Base-by-base conservation (phyloP, 1,284 basidiomycete genomes). In the Cystobasidiaceae sp. region DNA sequence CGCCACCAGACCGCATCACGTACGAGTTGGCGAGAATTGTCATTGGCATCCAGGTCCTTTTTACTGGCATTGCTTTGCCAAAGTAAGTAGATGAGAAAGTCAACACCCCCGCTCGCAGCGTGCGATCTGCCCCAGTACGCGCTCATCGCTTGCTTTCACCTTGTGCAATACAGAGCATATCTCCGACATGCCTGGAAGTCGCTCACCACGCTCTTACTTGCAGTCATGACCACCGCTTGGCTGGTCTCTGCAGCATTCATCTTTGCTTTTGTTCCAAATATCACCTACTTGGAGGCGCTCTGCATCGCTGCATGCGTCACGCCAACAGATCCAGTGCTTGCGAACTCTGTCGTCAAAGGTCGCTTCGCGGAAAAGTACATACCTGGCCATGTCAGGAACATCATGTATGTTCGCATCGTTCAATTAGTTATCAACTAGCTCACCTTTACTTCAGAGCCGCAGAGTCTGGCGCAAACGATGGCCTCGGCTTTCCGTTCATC, bases 391-490 rank as follows among this genome's bases (percentile, higher is more conserved):
- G 75, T 79, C 6, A 69, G 78, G 2, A 74, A 79, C 68, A 73
- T 79, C 52, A 68, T 73, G 57, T 61, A 28, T 4, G 57, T 50
- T 30, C 17, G 32, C 19, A 28, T 49, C 11, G 5, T 45, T 13
- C 30, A 19, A 8, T 28, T 8, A 51, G 9, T n/a, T 15, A 43
- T 41, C 15, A 39, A n/a, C 37, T n/a, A 39, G 37, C 37, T 39
- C 15, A 19, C 7, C 9, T 21, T 5, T 37, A 52, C 4, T 15
- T 13, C 25, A 74, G 77, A 60, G 67, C 75, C 3, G 77, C 77
- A 8, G 78, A 79, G 66, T 72, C 71, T 13, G 78, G 78, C 28
- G 78, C 78, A 7, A 79, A 79, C 67, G 78, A 79, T 52, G 78
- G 78, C 2, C 74, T 25, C 76, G 74, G 69, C 57, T 79, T 67